phyloP scores from a whole-genome alignment of 1,284 basidiomycete species.

The Trametes versicolor region DNA sequence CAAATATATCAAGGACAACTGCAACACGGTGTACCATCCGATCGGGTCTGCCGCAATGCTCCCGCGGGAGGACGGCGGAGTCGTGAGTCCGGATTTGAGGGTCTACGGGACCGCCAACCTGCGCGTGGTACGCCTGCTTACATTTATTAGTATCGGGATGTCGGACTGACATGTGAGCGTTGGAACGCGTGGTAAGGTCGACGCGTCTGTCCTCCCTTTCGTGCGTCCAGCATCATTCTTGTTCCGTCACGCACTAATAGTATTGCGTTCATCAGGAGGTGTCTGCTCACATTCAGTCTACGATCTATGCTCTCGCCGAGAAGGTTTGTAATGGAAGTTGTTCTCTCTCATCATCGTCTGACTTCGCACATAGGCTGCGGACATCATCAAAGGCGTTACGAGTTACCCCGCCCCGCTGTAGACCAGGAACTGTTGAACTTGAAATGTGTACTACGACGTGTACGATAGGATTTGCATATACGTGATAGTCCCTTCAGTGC shows the following conservation, averaged over 20 bases:
- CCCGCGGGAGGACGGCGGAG: conserved; percentile 47
- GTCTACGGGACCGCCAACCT: conserved; percentile 55
- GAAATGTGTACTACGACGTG: too few relatives aligned
- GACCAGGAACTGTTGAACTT: too few relatives aligned
- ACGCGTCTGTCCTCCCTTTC: conserved; percentile 28
- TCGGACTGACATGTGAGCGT: not conserved
- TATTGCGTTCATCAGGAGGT: conserved; percentile 13
- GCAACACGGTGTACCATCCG: conserved; percentile 27
- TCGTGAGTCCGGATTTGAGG: conserved; percentile 41
- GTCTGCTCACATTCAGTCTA: conserved; percentile 20
- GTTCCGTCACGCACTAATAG: not conserved
- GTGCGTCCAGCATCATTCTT: conserved; percentile 2
- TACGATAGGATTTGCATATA: too few relatives aligned
- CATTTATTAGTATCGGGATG: not conserved
- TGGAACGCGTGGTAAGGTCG: conserved; percentile 7
- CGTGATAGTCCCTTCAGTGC: too few relatives aligned
- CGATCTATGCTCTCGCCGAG: conserved; percentile 23
- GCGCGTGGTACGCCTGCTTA: conserved; percentile 22
- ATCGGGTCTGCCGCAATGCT: conserved; percentile 49
- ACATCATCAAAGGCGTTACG: conserved; percentile 20
- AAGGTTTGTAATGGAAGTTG: conserved; percentile 7
- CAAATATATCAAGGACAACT: conserved; percentile 27
- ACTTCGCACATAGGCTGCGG: conserved; percentile 9
- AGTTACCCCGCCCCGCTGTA: too few relatives aligned
- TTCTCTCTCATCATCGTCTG: not conserved